phyloP scores from a whole-genome alignment of 129 eudicot species.

The Lactuca sativa region DNA sequence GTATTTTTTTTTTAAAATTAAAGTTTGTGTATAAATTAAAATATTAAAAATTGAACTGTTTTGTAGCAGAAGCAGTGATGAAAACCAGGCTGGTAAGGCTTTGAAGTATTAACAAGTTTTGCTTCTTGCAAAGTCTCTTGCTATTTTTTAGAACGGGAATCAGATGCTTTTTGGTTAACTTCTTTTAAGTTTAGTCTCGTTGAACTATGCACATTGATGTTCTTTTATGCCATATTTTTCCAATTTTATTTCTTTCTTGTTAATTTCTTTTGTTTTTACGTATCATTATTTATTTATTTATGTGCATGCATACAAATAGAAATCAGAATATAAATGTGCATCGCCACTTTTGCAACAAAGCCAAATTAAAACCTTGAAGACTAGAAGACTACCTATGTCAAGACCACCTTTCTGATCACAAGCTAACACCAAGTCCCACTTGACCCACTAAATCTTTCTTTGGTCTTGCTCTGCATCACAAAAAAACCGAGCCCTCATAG shows the following conservation, averaged over 20 bases:
- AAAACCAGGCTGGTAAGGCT: neutral
- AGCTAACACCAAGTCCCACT: no score
- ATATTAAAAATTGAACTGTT: neutral
- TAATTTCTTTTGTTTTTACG: neutral
- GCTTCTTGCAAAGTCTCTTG: constrained; percentile 16
- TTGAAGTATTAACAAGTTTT: neutral
- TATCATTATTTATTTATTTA: neutral
- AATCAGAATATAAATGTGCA: neutral
- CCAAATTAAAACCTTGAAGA: no score
- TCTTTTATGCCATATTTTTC: constrained; percentile 12
- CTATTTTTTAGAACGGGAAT: neutral
- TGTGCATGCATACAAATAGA: neutral
- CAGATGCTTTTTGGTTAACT: constrained; percentile 14
- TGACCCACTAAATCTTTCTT: no score
- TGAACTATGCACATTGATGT: constrained; percentile 19
- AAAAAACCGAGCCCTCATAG: no score
- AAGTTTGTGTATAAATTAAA: neutral
- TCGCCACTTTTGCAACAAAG: no score
- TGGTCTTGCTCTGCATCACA: no score
- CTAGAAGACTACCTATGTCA: no score
- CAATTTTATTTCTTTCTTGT: neutral
- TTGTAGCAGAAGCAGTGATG: constrained; percentile 33
- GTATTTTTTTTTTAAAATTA: constrained; percentile 1
- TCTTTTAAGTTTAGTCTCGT: constrained; percentile 18
- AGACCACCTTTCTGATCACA: no score